Conservation (phyloP, 2,329 filamentous ascomycete species). For the Fusarium incarnatum region DNA sequence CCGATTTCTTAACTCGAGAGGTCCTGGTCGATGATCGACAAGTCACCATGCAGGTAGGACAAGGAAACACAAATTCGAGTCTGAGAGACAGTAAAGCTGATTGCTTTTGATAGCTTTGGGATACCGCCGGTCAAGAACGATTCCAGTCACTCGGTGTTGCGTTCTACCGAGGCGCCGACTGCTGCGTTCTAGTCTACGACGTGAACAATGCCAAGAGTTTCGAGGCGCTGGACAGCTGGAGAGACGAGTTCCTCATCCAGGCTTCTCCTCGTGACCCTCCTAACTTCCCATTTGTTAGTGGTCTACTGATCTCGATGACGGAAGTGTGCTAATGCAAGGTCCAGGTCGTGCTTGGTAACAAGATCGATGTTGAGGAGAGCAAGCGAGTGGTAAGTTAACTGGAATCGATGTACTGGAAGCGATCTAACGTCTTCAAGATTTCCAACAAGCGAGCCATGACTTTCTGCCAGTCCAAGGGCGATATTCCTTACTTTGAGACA, state of each 20-base stretch:
- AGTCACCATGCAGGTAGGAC: slow-evolving; percentile 92
- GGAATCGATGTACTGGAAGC: neutral
- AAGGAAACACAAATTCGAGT: slow-evolving; percentile 20
- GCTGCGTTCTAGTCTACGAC: slow-evolving; percentile 97
- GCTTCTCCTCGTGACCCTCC: slow-evolving; percentile 96
- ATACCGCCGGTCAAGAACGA: slow-evolving; percentile 95
- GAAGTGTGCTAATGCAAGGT: slow-evolving; percentile 35
- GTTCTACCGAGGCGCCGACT: slow-evolving; percentile 97
- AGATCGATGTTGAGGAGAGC: slow-evolving; percentile 98
- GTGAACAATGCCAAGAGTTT: slow-evolving; percentile 99
- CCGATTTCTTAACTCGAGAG: slow-evolving; percentile 98
- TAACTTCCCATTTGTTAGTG: slow-evolving; percentile 93
- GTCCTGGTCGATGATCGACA: slow-evolving; percentile 96
- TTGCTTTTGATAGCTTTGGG: slow-evolving; percentile 79
- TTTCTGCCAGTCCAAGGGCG: slow-evolving; percentile 97
- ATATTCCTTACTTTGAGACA: slow-evolving; percentile 98
- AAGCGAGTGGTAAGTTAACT: slow-evolving; percentile 78
- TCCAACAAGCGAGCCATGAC: slow-evolving; percentile 96
- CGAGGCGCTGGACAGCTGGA: slow-evolving; percentile 97
- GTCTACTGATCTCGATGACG: neutral
- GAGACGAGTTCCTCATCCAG: slow-evolving; percentile 98
- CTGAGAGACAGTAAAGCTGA: slow-evolving; percentile 12
- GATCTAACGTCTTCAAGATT: slow-evolving; percentile 66
- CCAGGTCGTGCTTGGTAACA: slow-evolving; percentile 95
- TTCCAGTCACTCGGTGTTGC: slow-evolving; percentile 98